A percentile compares a stretch with the other conserved stretches of the same genome.
phyloP scores from a whole-genome alignment of 2,329 filamentous ascomycete genomes.

The Hypoxylon rubiginosum region DNA sequence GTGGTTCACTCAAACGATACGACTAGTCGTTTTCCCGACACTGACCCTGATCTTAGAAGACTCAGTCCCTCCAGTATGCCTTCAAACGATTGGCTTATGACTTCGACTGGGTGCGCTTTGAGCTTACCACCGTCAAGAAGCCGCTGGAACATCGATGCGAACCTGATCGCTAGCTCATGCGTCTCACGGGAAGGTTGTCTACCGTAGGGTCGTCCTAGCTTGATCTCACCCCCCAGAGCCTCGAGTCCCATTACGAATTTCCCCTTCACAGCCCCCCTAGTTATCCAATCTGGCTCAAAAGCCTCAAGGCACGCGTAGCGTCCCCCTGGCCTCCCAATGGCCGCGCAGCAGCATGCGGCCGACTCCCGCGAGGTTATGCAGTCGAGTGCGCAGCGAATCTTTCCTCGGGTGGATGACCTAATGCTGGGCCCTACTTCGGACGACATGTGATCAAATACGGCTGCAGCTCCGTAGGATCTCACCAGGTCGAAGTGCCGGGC shows the following conservation, averaged over 20 bases:
- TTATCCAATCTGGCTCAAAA: conserved; percentile 3
- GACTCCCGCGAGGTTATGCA: conserved; percentile 59
- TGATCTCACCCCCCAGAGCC: conserved; percentile 15
- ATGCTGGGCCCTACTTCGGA: conserved; percentile 62
- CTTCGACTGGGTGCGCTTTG: conserved; percentile 21
- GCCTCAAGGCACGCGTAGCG: conserved; percentile 39
- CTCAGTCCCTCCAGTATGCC: conserved; percentile 24
- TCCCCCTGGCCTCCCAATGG: conserved; percentile 50
- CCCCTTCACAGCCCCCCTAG: conserved; percentile 17
- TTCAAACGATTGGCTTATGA: conserved; percentile 11
- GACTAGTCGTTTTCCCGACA: conserved; percentile 36
- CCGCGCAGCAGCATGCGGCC: conserved; percentile 56
- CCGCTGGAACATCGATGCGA: conserved; percentile 12
- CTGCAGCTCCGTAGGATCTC: conserved; percentile 57
- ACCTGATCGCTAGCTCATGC: background rate
- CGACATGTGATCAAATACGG: conserved; percentile 60
- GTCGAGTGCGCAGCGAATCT: conserved; percentile 62
- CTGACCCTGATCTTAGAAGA: conserved; percentile 18
- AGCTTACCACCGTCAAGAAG: conserved; percentile 25
- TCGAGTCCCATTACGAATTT: conserved; percentile 20
- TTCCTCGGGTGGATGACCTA: conserved; percentile 58
- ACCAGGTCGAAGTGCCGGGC: conserved; percentile 58
- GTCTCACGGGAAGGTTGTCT: too few relatives aligned
- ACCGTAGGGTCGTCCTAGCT: conserved; percentile 4
- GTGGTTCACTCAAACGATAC: too few relatives aligned